Evolutionary conservation across 2,329 filamentous ascomycete genomes (phyloP), one percentile per base, ranked within the genome.

Genomic region (Exophiala dermatitidis): DNA sequence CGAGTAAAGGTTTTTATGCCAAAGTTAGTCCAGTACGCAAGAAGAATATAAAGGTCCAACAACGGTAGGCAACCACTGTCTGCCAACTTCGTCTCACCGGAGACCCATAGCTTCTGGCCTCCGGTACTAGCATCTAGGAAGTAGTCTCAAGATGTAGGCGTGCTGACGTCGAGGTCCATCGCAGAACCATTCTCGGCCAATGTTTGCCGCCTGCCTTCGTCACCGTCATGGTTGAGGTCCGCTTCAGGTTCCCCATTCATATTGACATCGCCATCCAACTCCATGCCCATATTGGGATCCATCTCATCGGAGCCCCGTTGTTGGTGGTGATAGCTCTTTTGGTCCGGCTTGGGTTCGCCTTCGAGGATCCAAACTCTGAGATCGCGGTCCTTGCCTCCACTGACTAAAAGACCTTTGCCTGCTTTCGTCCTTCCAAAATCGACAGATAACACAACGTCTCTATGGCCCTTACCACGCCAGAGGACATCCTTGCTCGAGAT

Each of bases 401-500:
- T 64, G 41, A 60, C 59, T 3, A 64, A 49, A 28, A 64, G 43
- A 5, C 62, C 62, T 30, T 53, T 53, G 3, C 60, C 72, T 19
- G 69, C 48, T 62, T 70, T 36, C 71, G 72, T 47, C 74, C 73
- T 6, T 71, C 72, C 29, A 74, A 73, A 64, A 59, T 83, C 77
- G 7, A 84, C 81, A 0, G 76, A 74, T 34, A 84, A 67, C 4
- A 86, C 78, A 74, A 40, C 80, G 81, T 1, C 77, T 74, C 56
- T 82, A 80, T 62, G 61, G 3, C 1, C 76, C 75, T 29, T 77
- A 70, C 6, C 82, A 19, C 74, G 72, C 74, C 96, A 90, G 19
- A 96, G 73, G 2, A 95, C 73, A 51, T 86, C 83, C 70, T 97
- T 98, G 65, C 77, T 88, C 56, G 81, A 83, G 9, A 96, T 88